Conservation (phyloP, 768 basidiomycete genomes). For the Macrolepiota fuliginosa region DNA sequence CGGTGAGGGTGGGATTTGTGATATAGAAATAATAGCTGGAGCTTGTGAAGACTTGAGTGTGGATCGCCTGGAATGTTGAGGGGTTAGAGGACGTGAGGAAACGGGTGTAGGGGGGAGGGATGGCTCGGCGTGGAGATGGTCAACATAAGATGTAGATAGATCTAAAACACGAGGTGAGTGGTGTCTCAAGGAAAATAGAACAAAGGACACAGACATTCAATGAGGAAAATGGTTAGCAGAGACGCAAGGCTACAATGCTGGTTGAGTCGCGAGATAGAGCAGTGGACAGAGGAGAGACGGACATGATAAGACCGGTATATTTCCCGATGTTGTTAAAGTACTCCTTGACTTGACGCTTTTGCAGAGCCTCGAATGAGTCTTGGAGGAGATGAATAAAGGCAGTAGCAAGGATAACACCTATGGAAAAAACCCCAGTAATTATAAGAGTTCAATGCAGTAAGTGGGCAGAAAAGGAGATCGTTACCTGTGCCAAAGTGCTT, state of each 20-base stretch:
- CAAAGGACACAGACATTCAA: constrained; percentile 62
- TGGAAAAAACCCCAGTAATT: neutral
- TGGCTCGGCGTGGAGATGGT: constrained; percentile 60
- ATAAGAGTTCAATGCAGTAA: neutral
- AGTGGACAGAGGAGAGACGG: constrained; percentile 25
- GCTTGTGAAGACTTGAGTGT: constrained; percentile 4
- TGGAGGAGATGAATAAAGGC: constrained; percentile 82
- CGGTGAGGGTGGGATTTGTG: constrained; percentile 12
- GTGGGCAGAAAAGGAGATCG: neutral
- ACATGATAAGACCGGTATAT: constrained; percentile 76
- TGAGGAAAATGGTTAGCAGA: constrained; percentile 67
- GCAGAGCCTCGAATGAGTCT: constrained; percentile 67
- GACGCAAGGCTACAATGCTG: constrained; percentile 49
- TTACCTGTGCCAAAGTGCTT: constrained; percentile 83
- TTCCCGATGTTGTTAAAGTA: constrained; percentile 48
- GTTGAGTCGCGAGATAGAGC: neutral
- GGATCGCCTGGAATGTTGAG: constrained; percentile 15
- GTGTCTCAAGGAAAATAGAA: neutral
- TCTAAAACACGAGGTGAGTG: constrained; percentile 38
- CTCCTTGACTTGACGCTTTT: constrained; percentile 40
- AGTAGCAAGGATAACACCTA: constrained; percentile 78
- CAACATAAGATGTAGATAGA: constrained; percentile 72
- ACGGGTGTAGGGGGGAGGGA: constrained; percentile 45
- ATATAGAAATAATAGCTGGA: neutral
- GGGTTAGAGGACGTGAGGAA: constrained; percentile 23